A percentile compares a stretch with the other conserved stretches of the same genome.
phyloP scores from a whole-genome alignment of 176 grass and related monocot genomes.

The Echinochloa phyllopogon region DNA sequence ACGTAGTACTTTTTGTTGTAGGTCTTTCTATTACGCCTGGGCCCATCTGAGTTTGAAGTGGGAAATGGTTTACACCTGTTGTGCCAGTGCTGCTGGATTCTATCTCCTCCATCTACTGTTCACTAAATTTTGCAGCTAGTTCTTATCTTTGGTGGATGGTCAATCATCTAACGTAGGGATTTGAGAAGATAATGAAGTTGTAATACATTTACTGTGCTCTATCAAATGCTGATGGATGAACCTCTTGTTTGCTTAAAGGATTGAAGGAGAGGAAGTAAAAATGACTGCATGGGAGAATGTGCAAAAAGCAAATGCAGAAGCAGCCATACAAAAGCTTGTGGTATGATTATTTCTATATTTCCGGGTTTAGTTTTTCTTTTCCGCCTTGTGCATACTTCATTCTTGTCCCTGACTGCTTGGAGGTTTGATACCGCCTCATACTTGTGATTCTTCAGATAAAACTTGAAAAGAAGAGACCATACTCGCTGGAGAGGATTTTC shows the following conservation, averaged over 20 bases:
- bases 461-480: conserved; percentile 72
- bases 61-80: conserved; percentile 7
- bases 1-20: background rate
- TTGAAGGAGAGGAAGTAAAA: conserved; percentile 68
- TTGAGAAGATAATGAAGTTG: conserved; percentile 19
- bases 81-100: background rate
- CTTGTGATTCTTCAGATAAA: conserved; percentile 63
- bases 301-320: conserved; percentile 84
- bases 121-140: conserved; percentile 16
- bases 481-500: conserved; percentile 76
- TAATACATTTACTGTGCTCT: conserved; percentile 18
- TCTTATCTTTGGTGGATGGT: background rate
- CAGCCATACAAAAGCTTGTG: conserved; percentile 80
- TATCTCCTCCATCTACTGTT: background rate
- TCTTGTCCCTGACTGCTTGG: background rate
- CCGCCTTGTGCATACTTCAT: background rate
- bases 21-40: background rate
- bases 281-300: conserved; percentile 90
- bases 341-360: conserved; percentile 51
- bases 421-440: conserved; percentile 28
- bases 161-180: conserved; percentile 15
- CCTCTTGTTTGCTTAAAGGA: conserved; percentile 49
- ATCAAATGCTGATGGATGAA: conserved; percentile 26
- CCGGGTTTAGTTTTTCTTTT: background rate
- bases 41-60: conserved; percentile 2